Base-by-base conservation (phyloP, 305 asterid genomes). In the Solanum hybrid region DNA sequence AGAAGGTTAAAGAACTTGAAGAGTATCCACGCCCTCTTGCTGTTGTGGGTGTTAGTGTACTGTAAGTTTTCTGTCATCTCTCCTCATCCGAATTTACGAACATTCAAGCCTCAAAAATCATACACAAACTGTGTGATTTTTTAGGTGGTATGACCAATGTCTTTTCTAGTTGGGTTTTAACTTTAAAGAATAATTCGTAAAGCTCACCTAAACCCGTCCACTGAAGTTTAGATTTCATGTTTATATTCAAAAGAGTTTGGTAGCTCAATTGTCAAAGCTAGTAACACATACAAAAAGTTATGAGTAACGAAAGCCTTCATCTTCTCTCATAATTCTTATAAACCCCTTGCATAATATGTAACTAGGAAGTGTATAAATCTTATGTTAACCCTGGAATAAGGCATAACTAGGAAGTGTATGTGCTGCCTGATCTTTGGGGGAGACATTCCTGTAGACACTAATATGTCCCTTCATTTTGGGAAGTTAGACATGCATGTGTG, bases 41-140 rank as follows among this genome's bases (percentile, higher is more conserved):
- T 67, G 96, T 97, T 74, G 95, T 96, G 89, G 98, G 97, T 37
- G 99, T 95, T 89, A 97, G 99, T 91, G 99, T 96, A 91, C 92
- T 96, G 99, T 96, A 95, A 96, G 99, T 94, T 73, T n/a, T 29
- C 77, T 57, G 22, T 35, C 61, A 4, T 39, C 51, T 69, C 46
- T 88, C 34, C 6, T 29, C 7, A 40, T 51, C 14, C 1, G 2
- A 40, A 29, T 73, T 75, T 73, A 75, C 71, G 22, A 5, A 18
- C 2, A 84, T 84, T 29, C 40, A 18, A 29, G 74, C 74, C 74
- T 84, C 40, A 46, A 84, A 42, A 36, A 37, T 87, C 84, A 6
- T 42, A 39, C 51, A 87, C 3, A 13, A 31, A 11, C 78, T 26
- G 10, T 86, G 1, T 86, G 36, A 86, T 11, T 20, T 61, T 61